Conservation (phyloP, 2,329 filamentous ascomycete species). For the Aspergillus sp. region DNA sequence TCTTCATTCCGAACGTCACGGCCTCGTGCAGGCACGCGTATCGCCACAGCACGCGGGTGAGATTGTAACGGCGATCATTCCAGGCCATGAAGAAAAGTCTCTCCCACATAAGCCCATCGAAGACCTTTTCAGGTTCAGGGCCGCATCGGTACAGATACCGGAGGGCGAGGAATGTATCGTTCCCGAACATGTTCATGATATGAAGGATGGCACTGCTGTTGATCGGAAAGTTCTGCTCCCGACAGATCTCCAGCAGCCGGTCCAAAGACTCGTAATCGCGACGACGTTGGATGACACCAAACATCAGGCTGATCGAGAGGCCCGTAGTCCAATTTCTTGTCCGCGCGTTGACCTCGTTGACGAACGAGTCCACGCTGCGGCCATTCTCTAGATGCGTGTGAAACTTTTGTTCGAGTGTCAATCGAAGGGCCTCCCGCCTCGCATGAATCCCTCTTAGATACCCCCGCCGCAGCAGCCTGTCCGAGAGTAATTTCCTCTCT, state of each 20-base stretch:
- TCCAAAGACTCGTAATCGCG: constrained; percentile 27
- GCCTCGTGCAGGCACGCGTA: constrained; percentile 44
- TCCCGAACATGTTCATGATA: constrained; percentile 27
- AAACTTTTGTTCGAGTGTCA: constrained; percentile 35
- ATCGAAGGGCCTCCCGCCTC: constrained; percentile 26
- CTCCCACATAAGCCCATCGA: constrained; percentile 21
- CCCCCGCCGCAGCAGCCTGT: constrained; percentile 32
- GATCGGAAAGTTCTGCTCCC: constrained; percentile 26
- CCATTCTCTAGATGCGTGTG: constrained; percentile 33
- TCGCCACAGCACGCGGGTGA: constrained; percentile 48
- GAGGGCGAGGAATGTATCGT: constrained; percentile 25
- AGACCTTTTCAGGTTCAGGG: constrained; percentile 6
- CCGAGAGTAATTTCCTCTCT: constrained; percentile 30
- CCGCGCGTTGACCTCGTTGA: constrained; percentile 37
- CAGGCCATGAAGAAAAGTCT: constrained; percentile 45
- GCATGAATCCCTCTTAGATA: constrained; percentile 25
- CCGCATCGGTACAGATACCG: constrained; percentile 24
- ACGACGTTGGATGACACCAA: constrained; percentile 30
- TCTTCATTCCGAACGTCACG: constrained; percentile 36
- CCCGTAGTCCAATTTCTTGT: constrained; percentile 39
- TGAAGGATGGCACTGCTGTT: constrained; percentile 29
- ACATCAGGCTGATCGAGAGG: constrained; percentile 37
- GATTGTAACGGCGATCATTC: constrained; percentile 38
- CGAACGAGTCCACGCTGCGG: constrained; percentile 34
- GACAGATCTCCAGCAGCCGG: constrained; percentile 33